phyloP scores from a whole-genome alignment of 768 basidiomycete genomes.

The Lenzites betulinus region DNA sequence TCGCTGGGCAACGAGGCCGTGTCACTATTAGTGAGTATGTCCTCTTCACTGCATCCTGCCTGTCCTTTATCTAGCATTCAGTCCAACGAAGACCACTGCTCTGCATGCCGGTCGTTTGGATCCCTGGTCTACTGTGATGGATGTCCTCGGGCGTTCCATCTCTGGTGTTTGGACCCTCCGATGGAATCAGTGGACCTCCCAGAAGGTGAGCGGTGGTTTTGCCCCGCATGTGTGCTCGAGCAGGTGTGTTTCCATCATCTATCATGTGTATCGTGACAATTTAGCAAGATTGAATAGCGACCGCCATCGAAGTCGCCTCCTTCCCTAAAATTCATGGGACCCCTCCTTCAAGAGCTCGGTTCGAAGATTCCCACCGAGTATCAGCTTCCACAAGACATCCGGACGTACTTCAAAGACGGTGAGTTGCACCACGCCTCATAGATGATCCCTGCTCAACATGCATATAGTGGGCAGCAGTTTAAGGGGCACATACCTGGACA shows the following conservation, averaged over 20 bases:
- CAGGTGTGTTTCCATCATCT: slow-evolving; percentile 46
- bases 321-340: slow-evolving; percentile 57
- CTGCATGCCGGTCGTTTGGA: slow-evolving; percentile 79
- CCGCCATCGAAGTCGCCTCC: slow-evolving; percentile 67
- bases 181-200: slow-evolving; percentile 87
- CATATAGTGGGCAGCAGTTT: slow-evolving; percentile 71
- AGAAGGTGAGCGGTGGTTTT: slow-evolving; percentile 78
- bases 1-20: slow-evolving; percentile 41
- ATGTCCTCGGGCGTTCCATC: slow-evolving; percentile 93
- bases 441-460: neutral
- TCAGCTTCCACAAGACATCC: slow-evolving; percentile 83
- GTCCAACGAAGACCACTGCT: slow-evolving; percentile 84
- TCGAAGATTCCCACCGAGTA: slow-evolving; percentile 76
- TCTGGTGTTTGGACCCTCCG: slow-evolving; percentile 96
- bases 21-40: slow-evolving; percentile 39
- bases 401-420: slow-evolving; percentile 88
- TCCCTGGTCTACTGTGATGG: slow-evolving; percentile 96
- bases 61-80: slow-evolving; percentile 24
- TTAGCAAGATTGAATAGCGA: slow-evolving; percentile 45
- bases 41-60: neutral
- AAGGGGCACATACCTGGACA: slow-evolving; percentile 84
- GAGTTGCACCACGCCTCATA: slow-evolving; percentile 13
- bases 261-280: slow-evolving; percentile 17
- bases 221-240: slow-evolving; percentile 66
- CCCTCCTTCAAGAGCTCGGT: slow-evolving; percentile 72